Conservation (phyloP, 805 yeast species). For the Candida incommunis region DNA sequence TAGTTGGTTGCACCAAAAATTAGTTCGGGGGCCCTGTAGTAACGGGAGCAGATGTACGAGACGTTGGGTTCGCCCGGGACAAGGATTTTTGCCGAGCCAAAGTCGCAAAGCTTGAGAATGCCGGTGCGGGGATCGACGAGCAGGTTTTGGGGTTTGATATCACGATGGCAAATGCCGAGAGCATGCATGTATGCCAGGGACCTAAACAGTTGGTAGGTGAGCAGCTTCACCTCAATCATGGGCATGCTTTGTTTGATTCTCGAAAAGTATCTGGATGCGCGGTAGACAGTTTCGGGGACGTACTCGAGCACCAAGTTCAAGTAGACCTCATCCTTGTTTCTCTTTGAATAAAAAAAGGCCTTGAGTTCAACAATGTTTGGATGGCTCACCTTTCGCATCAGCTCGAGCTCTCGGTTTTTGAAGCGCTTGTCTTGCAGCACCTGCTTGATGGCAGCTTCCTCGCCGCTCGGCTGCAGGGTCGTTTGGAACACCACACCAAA, state of each 20-base stretch:
- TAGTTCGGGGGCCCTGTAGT: conserved; percentile 94
- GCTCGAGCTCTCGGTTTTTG: conserved; percentile 92
- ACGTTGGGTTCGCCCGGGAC: conserved; percentile 90
- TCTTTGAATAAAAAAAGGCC: conserved; percentile 69
- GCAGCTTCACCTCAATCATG: conserved; percentile 69
- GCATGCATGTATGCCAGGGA: conserved; percentile 68
- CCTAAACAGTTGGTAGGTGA: conserved; percentile 70
- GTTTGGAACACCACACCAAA: conserved; percentile 97
- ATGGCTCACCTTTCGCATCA: conserved; percentile 82
- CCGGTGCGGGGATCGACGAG: conserved; percentile 78
- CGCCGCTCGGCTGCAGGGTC: conserved; percentile 55
- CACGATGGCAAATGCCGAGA: conserved; percentile 70
- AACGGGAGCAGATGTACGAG: conserved; percentile 89
- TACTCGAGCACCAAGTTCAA: conserved; percentile 80
- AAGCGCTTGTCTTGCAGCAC: conserved; percentile 94
- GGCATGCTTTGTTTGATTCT: conserved; percentile 63
- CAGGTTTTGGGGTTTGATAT: conserved; percentile 81
- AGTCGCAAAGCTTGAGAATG: conserved; percentile 83
- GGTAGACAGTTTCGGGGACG: conserved; percentile 91
- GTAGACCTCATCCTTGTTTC: conserved; percentile 70
- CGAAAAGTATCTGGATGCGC: conserved; percentile 66
- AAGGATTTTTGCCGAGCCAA: conserved; percentile 87
- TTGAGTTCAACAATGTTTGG: conserved; percentile 76
- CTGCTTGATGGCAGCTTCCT: conserved; percentile 82
- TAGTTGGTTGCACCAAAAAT: conserved; percentile 95